Evolutionary conservation across 148 eudicot genomes (phyloP), one percentile per base, ranked within the genome.

Genomic region (Polygonum aviculare): DNA sequence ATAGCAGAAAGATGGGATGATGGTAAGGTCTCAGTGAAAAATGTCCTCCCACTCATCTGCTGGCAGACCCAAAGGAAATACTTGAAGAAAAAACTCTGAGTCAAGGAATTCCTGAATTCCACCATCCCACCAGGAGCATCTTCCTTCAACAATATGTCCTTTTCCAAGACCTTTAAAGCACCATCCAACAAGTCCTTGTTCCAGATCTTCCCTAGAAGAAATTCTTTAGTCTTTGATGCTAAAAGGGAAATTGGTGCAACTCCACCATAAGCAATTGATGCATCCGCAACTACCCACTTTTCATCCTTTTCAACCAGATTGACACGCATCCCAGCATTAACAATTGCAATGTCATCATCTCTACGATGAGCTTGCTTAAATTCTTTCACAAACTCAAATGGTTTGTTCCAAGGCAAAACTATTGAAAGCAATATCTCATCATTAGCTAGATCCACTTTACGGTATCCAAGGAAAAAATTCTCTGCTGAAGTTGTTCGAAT

Each of bases 111-210:
- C 73, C 99, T 84, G 77, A 96, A 96, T 81, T 96, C 99, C 70
- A 96, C 93, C 99, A 96, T 96, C 73, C 99, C 99, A 69, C 99
- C 99, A 11, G 98, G 98, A 52, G 99, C 98, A 83, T 96, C 85
- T 78, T 96, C 98, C 83, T 85, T 89, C 45, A 96, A 81, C 72
- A 86, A 74, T 76, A 96, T 82, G 63, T 96, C 99, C 48, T 84
- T 81, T 81, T 88, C 88, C 80, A 96, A 78, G 47, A 89, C 77
- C 79, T 83, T 77, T 75, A 96, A 78, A 75, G 97, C 93, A 77
- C 84, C 83, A 41, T 47, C 79, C 77, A 93, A 84, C 41, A 90
- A 77, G 79, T 87, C 92, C 76, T 84, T 81, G 78, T 88, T 90
- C 99, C 99, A 96, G 74, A 67, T 79, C 81, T 91, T 93, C 22